Percentiles rank a stretch among this genome's conserved stretches.
Evolutionary conservation across 2,329 filamentous ascomycete species (phyloP).

Genomic region (Arthrobotrys conoides): DNA sequence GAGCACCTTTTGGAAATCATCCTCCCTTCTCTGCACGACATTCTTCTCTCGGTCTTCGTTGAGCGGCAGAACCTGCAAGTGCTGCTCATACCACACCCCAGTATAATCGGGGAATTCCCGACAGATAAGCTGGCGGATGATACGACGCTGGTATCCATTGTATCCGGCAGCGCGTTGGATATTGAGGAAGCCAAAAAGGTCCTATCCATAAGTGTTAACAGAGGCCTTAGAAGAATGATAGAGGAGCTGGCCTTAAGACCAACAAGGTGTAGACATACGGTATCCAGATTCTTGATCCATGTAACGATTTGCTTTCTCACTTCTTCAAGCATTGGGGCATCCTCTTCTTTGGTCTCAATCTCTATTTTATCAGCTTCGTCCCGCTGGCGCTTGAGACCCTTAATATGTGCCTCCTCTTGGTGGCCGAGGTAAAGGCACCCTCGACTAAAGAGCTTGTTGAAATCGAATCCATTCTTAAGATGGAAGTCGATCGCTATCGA

Average conservation of each 20-base stretch:
- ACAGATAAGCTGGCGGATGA: slow-evolving; percentile 77
- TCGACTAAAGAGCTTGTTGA: slow-evolving; percentile 60
- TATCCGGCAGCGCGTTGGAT: slow-evolving; percentile 66
- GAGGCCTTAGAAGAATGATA: neutral
- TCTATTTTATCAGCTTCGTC: slow-evolving; percentile 28
- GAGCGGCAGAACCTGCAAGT: slow-evolving; percentile 67
- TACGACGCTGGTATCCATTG: slow-evolving; percentile 75
- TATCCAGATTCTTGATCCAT: slow-evolving; percentile 23
- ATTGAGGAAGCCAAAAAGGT: slow-evolving; percentile 31
- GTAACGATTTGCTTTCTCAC: slow-evolving; percentile 15
- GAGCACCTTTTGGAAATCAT: slow-evolving; percentile 62
- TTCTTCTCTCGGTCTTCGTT: slow-evolving; percentile 68
- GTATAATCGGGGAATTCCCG: slow-evolving; percentile 72
- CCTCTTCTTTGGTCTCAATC: slow-evolving; percentile 25
- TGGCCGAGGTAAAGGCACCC: slow-evolving; percentile 63
- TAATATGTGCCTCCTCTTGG: slow-evolving; percentile 61
- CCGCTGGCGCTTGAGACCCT: slow-evolving; percentile 23
- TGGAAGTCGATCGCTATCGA: slow-evolving; percentile 46
- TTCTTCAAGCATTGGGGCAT: slow-evolving; percentile 24
- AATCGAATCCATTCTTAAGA: slow-evolving; percentile 62
- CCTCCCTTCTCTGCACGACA: slow-evolving; percentile 63
- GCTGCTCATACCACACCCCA: slow-evolving; percentile 65
- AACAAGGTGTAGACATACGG: slow-evolving; percentile 23
- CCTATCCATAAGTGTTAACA: slow-evolving; percentile 9
- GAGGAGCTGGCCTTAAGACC: too few relatives aligned